Conservation (phyloP, 2,329 filamentous ascomycete genomes). For the Diaporthe ilicicola region DNA sequence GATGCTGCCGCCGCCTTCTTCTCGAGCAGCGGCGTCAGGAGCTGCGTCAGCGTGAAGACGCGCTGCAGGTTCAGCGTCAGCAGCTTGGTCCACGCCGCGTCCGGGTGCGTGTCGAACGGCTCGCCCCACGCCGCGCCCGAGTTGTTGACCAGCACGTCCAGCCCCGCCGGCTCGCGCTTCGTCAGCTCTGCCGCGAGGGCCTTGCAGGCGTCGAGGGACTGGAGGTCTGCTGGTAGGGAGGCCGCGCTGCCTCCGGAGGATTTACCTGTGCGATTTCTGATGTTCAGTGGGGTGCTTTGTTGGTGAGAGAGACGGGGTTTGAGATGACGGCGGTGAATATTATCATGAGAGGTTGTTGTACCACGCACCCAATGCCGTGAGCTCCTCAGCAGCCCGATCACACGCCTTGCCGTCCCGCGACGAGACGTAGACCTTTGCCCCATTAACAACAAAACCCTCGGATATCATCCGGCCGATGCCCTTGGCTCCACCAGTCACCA, state of each 20-base stretch:
- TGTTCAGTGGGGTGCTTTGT: background rate
- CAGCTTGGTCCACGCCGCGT: slow-evolving; percentile 65
- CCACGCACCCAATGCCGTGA: slow-evolving; percentile 58
- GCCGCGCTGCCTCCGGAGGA: slow-evolving; percentile 56
- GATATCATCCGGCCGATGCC: slow-evolving; percentile 75
- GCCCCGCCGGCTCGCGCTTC: slow-evolving; percentile 53
- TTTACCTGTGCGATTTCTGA: slow-evolving; percentile 14
- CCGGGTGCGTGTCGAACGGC: slow-evolving; percentile 66
- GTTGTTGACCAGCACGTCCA: slow-evolving; percentile 74
- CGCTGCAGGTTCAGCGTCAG: slow-evolving; percentile 73
- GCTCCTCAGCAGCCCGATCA: slow-evolving; percentile 61
- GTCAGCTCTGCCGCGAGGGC: slow-evolving; percentile 61
- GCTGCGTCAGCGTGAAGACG: slow-evolving; percentile 73
- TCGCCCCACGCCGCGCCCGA: slow-evolving; percentile 72
- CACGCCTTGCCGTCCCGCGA: slow-evolving; percentile 69
- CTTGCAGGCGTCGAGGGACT: slow-evolving; percentile 64
- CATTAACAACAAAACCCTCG: slow-evolving; percentile 70
- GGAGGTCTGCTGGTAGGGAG: slow-evolving; percentile 71
- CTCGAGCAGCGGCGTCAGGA: slow-evolving; percentile 66
- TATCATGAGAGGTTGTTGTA: background rate
- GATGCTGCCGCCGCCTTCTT: slow-evolving; percentile 46
- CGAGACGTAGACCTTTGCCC: slow-evolving; percentile 71
- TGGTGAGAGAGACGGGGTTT: too few relatives aligned
- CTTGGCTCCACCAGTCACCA: slow-evolving; percentile 67
- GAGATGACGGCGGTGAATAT: background rate